Base-by-base conservation (phyloP, 164 flowering plant genomes). In the Euptelea pleiosperma region DNA sequence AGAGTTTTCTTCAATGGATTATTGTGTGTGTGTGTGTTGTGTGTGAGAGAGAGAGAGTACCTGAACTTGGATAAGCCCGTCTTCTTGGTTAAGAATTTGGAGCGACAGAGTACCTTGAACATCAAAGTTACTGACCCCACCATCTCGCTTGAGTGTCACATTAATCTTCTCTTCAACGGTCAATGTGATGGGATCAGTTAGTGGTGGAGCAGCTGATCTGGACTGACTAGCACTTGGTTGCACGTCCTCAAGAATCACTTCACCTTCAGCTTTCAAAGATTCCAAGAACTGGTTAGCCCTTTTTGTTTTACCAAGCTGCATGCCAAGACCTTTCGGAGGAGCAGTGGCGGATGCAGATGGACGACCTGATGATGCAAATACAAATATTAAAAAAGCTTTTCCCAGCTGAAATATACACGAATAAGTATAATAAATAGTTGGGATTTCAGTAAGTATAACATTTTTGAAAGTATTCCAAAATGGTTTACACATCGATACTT, bases 231-330 rank as follows among this genome's bases (percentile, higher is more conserved):
- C 67, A 69, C 50, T 82, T 29, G 97, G 91, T 62, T 76, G 77
- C 55, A 85, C 91, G 75, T 94, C 95, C 66, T 94, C 99, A 30
- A 86, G 48, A 65, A 94, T 88, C 31, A 85, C 84, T 74, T 94
- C 99, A 42, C 99, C 99, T 76, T 94, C 97, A 50, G 99, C 99
- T 75, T 94, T 91, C 73, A 94, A 65, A 48, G 97, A 91, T 68
- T 88, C 97, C 79, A 94, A 65, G 64, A 94, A 90, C 63, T 86
- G 96, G 70, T 82, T 91, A 12, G 95, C 67, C 72, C 66, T 82
- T 69, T 88, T 88, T 6, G 77, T 67, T 73, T 94, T 94, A 47
- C 95, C 97, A 44, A 94, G 92, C 73, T 94, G 74, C 99, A 94
- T 91, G 8, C 97, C 99, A 70, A 81, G 81, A 62, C 93, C 97